These are phyloP conservation scores for Murraya paniculata DNA, from an alignment of 345 rosid species.

Conservation along the genomic window DNA sequence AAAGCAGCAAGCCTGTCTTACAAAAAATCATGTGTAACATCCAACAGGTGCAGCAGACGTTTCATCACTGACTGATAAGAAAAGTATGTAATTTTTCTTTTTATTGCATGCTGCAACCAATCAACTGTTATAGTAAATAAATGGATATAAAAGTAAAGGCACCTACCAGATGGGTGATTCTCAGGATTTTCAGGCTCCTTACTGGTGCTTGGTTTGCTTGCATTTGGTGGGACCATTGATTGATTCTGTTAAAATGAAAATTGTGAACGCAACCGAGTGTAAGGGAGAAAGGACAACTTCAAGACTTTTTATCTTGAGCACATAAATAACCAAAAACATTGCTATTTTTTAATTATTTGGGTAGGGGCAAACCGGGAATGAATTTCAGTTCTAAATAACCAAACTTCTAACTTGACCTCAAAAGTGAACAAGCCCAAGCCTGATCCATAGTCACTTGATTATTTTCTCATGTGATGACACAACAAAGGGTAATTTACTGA, in stretches of 20 bases:
- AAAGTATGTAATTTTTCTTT: neutral
- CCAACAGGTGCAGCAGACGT: neutral
- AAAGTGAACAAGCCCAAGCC: neutral
- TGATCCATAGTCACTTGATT: neutral
- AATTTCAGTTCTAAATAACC: too few species aligned
- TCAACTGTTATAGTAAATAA: neutral
- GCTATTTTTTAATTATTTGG: too few species aligned
- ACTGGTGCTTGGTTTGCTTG: slow-evolving; percentile 53
- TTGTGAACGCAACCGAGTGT: neutral
- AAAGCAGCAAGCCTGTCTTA: neutral
- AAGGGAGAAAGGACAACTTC: neutral
- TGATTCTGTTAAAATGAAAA: slow-evolving; percentile 40
- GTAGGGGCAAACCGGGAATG: too few species aligned
- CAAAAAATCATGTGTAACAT: neutral
- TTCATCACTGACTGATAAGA: neutral
- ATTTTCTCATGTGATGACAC: neutral
- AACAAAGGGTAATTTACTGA: neutral
- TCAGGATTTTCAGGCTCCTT: slow-evolving; percentile 45
- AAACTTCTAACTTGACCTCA: neutral
- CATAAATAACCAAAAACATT: neutral
- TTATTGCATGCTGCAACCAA: neutral
- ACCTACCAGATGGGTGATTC: slow-evolving; percentile 48
- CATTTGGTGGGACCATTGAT: slow-evolving; percentile 46
- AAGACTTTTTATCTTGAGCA: neutral
- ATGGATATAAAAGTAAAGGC: neutral